Evolutionary conservation across 352 stramenopile genomes (phyloP).

Genomic region (Phytophthora fragariaefolia): DNA sequence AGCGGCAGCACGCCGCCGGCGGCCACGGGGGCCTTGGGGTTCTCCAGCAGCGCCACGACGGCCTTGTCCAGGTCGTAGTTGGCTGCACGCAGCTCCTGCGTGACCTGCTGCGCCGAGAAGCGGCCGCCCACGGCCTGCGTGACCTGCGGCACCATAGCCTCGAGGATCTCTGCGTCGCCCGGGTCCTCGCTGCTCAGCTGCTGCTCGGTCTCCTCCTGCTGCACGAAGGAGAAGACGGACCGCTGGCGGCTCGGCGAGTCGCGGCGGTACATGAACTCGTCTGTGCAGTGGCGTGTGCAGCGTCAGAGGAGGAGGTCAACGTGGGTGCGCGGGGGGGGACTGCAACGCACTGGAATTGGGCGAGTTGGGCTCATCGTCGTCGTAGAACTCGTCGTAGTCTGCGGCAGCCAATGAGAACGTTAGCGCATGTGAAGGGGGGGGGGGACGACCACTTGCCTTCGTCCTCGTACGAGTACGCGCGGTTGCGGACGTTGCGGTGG

Average conservation of each 20-base stretch:
- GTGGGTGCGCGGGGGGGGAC: too few species aligned
- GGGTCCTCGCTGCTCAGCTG: slow-evolving; percentile 36
- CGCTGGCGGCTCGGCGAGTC: slow-evolving; percentile 78
- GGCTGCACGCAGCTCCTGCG: slow-evolving; percentile 64
- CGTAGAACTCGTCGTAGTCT: slow-evolving; percentile 83
- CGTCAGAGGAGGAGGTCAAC: too few species aligned
- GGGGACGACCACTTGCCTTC: slow-evolving; percentile 49
- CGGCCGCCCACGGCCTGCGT: slow-evolving; percentile 54
- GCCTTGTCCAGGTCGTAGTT: slow-evolving; percentile 87
- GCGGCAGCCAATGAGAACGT: not conserved
- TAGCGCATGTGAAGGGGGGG: not conserved
- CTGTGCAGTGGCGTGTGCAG: too few species aligned
- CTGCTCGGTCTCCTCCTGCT: slow-evolving; percentile 43
- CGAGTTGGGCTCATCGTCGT: slow-evolving; percentile 66
- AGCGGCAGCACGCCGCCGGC: slow-evolving; percentile 52
- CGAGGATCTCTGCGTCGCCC: slow-evolving; percentile 61
- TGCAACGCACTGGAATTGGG: slow-evolving; percentile 76
- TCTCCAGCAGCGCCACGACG: slow-evolving; percentile 77
- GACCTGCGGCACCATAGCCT: slow-evolving; percentile 64
- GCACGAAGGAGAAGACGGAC: slow-evolving; percentile 86
- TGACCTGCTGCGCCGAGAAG: slow-evolving; percentile 67
- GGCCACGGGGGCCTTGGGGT: slow-evolving; percentile 51
- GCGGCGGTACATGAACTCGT: slow-evolving; percentile 85
- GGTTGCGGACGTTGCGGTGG: slow-evolving; percentile 87
- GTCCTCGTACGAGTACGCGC: slow-evolving; percentile 90